Evolutionary conservation across 129 eudicot species (phyloP).

Genomic region (Calendula officinalis): DNA sequence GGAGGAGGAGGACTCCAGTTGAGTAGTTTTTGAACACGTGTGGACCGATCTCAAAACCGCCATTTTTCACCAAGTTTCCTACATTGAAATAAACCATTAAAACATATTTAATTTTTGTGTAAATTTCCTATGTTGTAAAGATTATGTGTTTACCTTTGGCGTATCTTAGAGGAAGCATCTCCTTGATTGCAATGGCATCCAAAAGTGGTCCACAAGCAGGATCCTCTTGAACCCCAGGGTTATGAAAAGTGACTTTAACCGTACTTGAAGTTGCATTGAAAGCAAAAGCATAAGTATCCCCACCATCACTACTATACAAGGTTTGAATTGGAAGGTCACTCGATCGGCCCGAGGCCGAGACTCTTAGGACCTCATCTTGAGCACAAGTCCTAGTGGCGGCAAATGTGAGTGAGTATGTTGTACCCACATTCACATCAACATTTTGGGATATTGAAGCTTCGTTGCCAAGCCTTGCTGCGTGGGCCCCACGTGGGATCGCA

Average conservation of each 20-base stretch:
- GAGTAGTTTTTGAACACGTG: constrained; percentile 54
- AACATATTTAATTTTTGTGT: constrained; percentile 56
- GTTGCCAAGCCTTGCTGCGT: constrained; percentile 55
- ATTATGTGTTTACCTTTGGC: constrained; percentile 24
- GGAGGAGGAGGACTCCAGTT: constrained; percentile 59
- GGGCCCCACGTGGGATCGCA: constrained; percentile 49
- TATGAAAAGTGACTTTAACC: constrained; percentile 40
- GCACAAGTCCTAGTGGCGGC: constrained; percentile 63
- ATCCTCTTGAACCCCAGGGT: constrained; percentile 57
- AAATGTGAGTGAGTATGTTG: constrained; percentile 44
- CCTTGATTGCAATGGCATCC: constrained; percentile 59
- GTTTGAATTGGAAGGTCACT: constrained; percentile 55
- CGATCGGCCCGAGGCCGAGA: constrained; percentile 31
- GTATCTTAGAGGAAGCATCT: constrained; percentile 34
- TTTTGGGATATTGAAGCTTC: constrained; percentile 55
- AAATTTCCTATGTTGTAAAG: constrained; percentile 36
- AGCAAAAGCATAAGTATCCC: constrained; percentile 62
- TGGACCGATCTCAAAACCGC: constrained; percentile 43
- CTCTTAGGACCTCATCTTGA: constrained; percentile 45
- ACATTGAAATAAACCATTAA: too few species aligned
- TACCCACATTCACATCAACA: constrained; percentile 27
- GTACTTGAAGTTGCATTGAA: constrained; percentile 38
- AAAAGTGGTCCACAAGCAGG: constrained; percentile 61
- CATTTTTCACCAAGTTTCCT: too few species aligned
- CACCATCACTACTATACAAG: constrained; percentile 52